Percentiles rank a stretch among this genome's conserved stretches.
Conservation (phyloP, 2,329 filamentous ascomycete genomes). For the Aspergillus awamori region DNA sequence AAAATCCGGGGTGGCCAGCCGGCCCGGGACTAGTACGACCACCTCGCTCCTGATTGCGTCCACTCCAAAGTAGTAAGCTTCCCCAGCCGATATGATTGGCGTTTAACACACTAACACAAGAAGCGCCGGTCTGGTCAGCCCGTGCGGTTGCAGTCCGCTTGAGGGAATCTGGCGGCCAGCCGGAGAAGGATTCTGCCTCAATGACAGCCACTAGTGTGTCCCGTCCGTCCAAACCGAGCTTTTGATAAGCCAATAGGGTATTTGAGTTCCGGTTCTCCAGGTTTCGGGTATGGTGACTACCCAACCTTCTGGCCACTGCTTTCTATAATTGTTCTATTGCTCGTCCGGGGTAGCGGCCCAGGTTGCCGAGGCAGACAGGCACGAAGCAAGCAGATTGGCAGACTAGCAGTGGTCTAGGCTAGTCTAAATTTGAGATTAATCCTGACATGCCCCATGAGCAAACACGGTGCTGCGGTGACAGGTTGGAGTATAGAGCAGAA, state of each 20-base stretch:
- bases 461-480: not conserved
- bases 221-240: not conserved
- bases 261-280: not conserved
- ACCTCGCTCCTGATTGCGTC: not conserved
- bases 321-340: not conserved
- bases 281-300: not conserved
- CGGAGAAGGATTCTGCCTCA: slow-evolving; percentile 16
- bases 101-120: not conserved
- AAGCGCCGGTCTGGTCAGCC: not conserved
- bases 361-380: slow-evolving; percentile 9
- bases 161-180: not conserved
- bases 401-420: not conserved
- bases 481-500: not conserved
- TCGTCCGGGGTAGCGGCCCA: slow-evolving; percentile 13
- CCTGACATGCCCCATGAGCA: not conserved
- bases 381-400: not conserved
- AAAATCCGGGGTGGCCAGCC: slow-evolving; percentile 19
- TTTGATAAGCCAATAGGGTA: slow-evolving; percentile 10
- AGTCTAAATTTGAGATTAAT: not conserved
- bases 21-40: slow-evolving; percentile 10
- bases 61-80: not conserved
- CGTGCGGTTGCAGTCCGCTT: not conserved
- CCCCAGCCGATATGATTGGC: slow-evolving; percentile 9
- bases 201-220: not conserved
- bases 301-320: not conserved